These are phyloP conservation scores for Penicillium taxi DNA, from an alignment of 495 filamentous ascomycete genomes.

Conservation along the genomic window DNA sequence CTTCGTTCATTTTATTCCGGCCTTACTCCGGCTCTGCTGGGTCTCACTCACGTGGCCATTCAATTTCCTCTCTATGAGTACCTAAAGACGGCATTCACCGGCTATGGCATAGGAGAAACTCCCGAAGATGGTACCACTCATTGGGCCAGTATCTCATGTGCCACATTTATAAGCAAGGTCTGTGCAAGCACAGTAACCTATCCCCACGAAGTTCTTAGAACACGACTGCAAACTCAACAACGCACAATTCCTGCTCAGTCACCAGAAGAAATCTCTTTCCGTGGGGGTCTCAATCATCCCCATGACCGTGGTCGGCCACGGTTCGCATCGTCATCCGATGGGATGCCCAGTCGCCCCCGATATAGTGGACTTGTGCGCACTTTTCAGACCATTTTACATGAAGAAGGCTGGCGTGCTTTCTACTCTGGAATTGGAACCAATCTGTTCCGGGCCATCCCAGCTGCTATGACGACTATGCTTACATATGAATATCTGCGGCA, in stretches of 20 bases:
- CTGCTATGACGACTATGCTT: constrained; percentile 93
- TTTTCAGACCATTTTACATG: constrained; percentile 69
- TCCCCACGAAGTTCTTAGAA: constrained; percentile 92
- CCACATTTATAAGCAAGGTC: constrained; percentile 91
- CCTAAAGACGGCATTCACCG: constrained; percentile 84
- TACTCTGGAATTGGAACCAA: constrained; percentile 98
- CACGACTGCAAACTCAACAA: constrained; percentile 80
- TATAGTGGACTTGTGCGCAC: constrained; percentile 80
- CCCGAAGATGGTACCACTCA: constrained; percentile 53
- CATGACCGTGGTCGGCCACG: constrained; percentile 36
- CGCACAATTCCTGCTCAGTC: constrained; percentile 39
- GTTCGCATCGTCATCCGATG: constrained; percentile 47
- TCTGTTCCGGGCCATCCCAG: constrained; percentile 89
- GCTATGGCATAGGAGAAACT: constrained; percentile 67
- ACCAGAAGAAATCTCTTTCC: constrained; percentile 53
- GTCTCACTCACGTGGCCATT: constrained; percentile 90
- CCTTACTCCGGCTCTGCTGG: constrained; percentile 82
- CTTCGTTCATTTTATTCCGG: constrained; percentile 91
- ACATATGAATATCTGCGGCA: constrained; percentile 87
- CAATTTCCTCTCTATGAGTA: constrained; percentile 96
- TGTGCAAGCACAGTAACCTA: constrained; percentile 94
- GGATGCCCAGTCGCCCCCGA: constrained; percentile 53
- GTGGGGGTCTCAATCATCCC: constrained; percentile 49
- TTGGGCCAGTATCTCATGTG: constrained; percentile 68
- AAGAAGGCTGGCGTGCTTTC: constrained; percentile 95